Evolutionary conservation across 2,329 filamentous ascomycete genomes (phyloP).

Genomic region (Boeremia lycopersici): DNA sequence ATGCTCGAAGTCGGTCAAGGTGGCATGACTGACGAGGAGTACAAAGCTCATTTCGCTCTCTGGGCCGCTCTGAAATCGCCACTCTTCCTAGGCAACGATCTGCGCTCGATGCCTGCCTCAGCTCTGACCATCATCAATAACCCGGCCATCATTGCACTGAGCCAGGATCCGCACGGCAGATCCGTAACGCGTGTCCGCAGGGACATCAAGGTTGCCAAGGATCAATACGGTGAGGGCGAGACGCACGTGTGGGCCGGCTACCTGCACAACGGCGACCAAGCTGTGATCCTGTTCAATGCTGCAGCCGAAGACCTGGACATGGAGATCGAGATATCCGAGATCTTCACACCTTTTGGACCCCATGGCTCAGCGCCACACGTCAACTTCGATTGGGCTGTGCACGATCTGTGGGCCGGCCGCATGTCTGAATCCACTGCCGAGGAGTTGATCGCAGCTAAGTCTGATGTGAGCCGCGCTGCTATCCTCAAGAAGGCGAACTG

Average conservation of each 20-base stretch:
- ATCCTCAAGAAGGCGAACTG: constrained; percentile 26
- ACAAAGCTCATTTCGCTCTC: constrained; percentile 49
- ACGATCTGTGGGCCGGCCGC: constrained; percentile 33
- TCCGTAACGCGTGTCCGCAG: constrained; percentile 29
- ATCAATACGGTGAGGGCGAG: constrained; percentile 32
- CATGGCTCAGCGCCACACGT: constrained; percentile 32
- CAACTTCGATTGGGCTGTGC: constrained; percentile 31
- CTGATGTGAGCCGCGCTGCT: constrained; percentile 13
- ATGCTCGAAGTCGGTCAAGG: constrained; percentile 41
- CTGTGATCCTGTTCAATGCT: constrained; percentile 30
- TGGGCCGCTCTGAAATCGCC: constrained; percentile 52
- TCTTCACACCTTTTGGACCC: constrained; percentile 32
- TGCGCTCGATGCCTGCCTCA: constrained; percentile 47
- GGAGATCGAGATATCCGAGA: constrained; percentile 29
- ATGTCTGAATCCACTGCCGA: constrained; percentile 25
- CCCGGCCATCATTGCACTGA: constrained; percentile 35
- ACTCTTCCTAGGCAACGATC: constrained; percentile 52
- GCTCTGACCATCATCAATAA: constrained; percentile 51
- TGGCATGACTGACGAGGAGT: constrained; percentile 39
- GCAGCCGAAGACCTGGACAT: constrained; percentile 27
- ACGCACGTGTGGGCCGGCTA: constrained; percentile 34
- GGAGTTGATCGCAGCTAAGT: constrained; percentile 19
- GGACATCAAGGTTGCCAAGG: constrained; percentile 27
- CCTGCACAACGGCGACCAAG: constrained; percentile 29
- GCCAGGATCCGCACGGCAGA: constrained; percentile 32